phyloP scores from a whole-genome alignment of 2,329 filamentous ascomycete species.

The Verticillium tricorpus region DNA sequence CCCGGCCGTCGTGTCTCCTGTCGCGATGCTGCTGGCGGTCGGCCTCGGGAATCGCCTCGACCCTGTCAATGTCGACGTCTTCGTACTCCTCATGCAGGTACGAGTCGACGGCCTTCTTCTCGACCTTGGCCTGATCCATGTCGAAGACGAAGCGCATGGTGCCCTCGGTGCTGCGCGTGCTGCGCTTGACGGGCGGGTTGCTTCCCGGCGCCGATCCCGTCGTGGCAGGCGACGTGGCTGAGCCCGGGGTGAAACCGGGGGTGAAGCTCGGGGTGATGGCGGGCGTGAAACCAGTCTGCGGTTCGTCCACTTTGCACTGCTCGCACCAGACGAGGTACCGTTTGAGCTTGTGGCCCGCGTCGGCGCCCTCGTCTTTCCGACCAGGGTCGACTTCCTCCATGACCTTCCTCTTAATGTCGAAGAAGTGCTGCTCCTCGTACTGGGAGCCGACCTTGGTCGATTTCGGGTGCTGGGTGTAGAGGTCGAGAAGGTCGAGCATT shows the following conservation, averaged over 20 bases:
- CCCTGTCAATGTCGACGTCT: conserved; percentile 73
- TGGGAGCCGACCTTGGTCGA: conserved; percentile 68
- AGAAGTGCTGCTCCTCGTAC: conserved; percentile 73
- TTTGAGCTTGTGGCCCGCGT: conserved; percentile 37
- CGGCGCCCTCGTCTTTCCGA: conserved; percentile 31
- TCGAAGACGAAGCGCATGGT: conserved; percentile 91
- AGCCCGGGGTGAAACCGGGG: conserved; percentile 22
- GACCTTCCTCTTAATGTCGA: conserved; percentile 83
- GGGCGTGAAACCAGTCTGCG: conserved; percentile 22
- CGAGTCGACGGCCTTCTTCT: conserved; percentile 61
- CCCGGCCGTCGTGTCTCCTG: conserved; percentile 8
- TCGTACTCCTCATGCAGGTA: conserved; percentile 73
- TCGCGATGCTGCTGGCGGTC: conserved; percentile 14
- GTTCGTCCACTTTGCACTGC: conserved; percentile 40
- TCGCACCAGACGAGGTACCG: conserved; percentile 40
- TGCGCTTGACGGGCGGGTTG: conserved; percentile 31
- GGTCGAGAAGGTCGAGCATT: conserved; percentile 82
- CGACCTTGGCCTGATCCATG: conserved; percentile 65
- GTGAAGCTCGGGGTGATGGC: conserved; percentile 5
- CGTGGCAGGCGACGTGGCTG: conserved; percentile 34
- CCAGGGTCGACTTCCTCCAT: conserved; percentile 62
- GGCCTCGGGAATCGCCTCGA: conserved; percentile 50
- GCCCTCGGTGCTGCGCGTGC: conserved; percentile 53
- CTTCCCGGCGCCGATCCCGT: conserved; percentile 31
- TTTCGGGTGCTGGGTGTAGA: conserved; percentile 81